phyloP scores from a whole-genome alignment of 192 early-diverging fungal genomes.

The Fimicolochytrium jonesii region DNA sequence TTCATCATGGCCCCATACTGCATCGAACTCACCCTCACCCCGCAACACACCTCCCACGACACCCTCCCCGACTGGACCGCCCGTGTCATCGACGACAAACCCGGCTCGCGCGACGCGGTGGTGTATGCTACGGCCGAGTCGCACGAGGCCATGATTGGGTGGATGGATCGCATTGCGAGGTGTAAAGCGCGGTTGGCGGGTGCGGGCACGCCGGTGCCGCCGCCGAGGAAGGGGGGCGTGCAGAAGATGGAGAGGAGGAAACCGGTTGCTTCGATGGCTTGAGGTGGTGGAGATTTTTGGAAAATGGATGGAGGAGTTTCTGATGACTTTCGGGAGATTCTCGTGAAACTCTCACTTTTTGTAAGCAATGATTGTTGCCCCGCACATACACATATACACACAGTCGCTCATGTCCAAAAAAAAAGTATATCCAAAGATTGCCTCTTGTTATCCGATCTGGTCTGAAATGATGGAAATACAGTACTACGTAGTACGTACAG shows the following conservation, averaged over 20 bases:
- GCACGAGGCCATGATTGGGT: conserved; percentile 13
- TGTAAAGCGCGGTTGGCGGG: conserved; percentile 24
- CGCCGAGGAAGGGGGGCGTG: conserved; percentile 8
- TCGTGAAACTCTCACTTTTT: too few species aligned
- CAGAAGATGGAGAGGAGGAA: not conserved
- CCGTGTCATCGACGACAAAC: not conserved
- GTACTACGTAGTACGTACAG: too few species aligned
- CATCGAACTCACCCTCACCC: conserved; percentile 24
- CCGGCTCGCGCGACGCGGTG: conserved; percentile 8
- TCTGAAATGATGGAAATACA: too few species aligned
- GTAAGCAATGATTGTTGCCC: too few species aligned
- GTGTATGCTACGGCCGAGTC: conserved; percentile 35
- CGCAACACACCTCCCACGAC: not conserved
- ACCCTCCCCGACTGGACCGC: conserved; percentile 5
- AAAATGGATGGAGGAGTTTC: too few species aligned
- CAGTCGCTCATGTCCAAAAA: too few species aligned
- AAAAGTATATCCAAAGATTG: too few species aligned
- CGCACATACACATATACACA: too few species aligned
- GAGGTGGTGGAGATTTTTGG: too few species aligned
- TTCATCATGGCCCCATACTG: conserved; percentile 35
- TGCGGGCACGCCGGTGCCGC: conserved; percentile 14
- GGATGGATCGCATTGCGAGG: conserved; percentile 26
- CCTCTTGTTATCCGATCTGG: too few species aligned
- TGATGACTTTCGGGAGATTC: too few species aligned
- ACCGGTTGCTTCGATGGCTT: conserved; percentile 1